Evolutionary conservation across 441 rosid species (phyloP).

Genomic region (Erysimum pusillum): DNA sequence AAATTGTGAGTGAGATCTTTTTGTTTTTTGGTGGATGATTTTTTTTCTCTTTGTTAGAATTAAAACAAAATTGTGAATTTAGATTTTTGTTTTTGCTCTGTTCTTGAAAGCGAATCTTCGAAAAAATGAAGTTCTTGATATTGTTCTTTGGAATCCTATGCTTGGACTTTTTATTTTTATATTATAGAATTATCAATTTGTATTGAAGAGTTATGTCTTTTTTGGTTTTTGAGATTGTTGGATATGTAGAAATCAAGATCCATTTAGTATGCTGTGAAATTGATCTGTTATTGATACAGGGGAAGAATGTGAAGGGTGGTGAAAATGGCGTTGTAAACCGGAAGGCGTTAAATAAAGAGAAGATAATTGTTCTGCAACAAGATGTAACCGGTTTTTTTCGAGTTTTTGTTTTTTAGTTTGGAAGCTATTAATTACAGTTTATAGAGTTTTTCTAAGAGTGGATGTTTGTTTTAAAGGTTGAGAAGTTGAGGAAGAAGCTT

Average conservation of each 20-base stretch:
- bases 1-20: conserved; percentile 27
- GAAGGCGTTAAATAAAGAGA: conserved; percentile 53
- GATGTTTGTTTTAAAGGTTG: conserved; percentile 61
- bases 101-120: not conserved
- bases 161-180: not conserved
- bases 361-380: conserved; percentile 70
- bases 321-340: conserved; percentile 50
- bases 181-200: not conserved
- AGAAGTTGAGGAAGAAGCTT: conserved; percentile 83
- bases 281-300: conserved; percentile 57
- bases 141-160: not conserved
- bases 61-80: conserved; percentile 1
- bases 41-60: conserved; percentile 26
- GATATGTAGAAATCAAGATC: not conserved
- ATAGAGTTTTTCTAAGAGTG: not conserved
- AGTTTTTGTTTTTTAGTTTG: not conserved
- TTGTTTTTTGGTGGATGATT: conserved; percentile 6
- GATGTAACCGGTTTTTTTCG: conserved; percentile 61
- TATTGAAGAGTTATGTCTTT: not conserved
- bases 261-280: conserved; percentile 26
- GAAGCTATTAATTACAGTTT: not conserved
- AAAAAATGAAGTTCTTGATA: not conserved
- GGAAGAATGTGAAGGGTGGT: conserved; percentile 48
- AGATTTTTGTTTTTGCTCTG: not conserved
- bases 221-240: not conserved